These are phyloP conservation scores for Salvia miltiorrhiza DNA, from an alignment of 257 asterid species.

Conservation along the genomic window DNA sequence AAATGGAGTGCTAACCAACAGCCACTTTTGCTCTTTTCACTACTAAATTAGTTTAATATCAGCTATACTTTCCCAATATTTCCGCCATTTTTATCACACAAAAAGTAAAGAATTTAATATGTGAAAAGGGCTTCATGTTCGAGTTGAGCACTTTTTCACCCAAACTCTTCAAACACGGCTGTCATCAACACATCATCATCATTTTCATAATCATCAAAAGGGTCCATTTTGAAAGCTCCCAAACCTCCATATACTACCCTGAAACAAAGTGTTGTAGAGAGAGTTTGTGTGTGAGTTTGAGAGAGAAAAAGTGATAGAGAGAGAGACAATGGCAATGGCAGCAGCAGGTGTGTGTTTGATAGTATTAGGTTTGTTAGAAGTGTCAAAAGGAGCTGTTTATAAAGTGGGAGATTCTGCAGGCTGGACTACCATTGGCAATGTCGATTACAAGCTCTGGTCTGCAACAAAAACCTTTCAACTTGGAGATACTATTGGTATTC, in stretches of 20 bases:
- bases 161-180: slow-evolving; percentile 9
- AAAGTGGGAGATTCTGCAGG: slow-evolving; percentile 88
- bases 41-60: not conserved
- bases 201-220: not conserved
- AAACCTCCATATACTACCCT: not conserved
- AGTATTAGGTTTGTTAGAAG: slow-evolving; percentile 10
- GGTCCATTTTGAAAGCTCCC: slow-evolving; percentile 21
- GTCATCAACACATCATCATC: not conserved
- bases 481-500: slow-evolving; percentile 69
- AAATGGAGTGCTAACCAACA: not conserved
- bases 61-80: not conserved
- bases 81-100: not conserved
- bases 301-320: not conserved
- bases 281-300: not conserved
- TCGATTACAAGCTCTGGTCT: slow-evolving; percentile 76
- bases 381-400: slow-evolving; percentile 37
- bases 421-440: slow-evolving; percentile 82
- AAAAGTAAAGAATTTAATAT: slow-evolving; percentile 11
- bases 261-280: not conserved
- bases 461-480: slow-evolving; percentile 45
- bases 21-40: not conserved
- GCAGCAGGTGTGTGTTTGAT: slow-evolving; percentile 23
- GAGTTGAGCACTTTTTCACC: slow-evolving; percentile 21
- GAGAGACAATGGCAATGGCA: not conserved
- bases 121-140: not conserved